These are phyloP conservation scores for Hypoxylon perforatum DNA, from an alignment of 495 filamentous ascomycete species.

Conservation along the genomic window DNA sequence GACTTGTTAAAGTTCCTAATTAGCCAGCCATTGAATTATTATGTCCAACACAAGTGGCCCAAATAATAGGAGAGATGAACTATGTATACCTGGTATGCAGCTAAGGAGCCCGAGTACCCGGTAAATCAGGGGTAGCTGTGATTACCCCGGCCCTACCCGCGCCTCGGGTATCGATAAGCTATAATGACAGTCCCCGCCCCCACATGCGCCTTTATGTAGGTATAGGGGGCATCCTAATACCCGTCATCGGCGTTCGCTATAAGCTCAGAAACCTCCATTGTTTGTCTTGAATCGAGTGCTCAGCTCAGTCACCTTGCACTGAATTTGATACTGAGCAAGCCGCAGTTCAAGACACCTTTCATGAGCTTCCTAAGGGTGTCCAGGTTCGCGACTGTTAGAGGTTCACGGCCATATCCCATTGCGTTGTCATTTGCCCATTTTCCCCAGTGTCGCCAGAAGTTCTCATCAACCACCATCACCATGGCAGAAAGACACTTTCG, in stretches of 20 bases:
- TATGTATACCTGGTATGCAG: no score
- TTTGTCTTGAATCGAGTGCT: no score
- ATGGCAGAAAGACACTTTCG: conserved; percentile 51
- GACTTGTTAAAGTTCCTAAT: no score
- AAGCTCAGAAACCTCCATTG: conserved; percentile 9
- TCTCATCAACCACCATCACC: conserved; percentile 40
- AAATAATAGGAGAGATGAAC: no score
- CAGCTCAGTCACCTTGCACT: neutral
- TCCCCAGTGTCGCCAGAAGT: conserved; percentile 14
- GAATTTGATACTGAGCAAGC: neutral
- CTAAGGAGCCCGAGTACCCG: no score
- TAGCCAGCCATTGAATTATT: no score
- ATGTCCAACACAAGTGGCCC: no score
- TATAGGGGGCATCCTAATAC: neutral
- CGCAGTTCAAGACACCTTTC: neutral
- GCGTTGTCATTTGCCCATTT: conserved; percentile 12
- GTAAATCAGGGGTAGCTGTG: no score
- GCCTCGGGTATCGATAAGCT: conserved; percentile 12
- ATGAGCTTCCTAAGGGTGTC: conserved; percentile 25
- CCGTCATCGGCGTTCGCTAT: conserved; percentile 9
- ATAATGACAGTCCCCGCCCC: conserved; percentile 14
- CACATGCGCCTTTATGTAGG: conserved; percentile 16
- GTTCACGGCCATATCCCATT: conserved; percentile 11
- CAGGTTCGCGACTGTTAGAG: conserved; percentile 14
- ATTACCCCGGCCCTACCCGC: neutral